Percentiles rank a stretch among this genome's conserved stretches.
Evolutionary conservation across 495 filamentous ascomycete genomes (phyloP).

Genomic region (Lentithecium fluviatile): DNA sequence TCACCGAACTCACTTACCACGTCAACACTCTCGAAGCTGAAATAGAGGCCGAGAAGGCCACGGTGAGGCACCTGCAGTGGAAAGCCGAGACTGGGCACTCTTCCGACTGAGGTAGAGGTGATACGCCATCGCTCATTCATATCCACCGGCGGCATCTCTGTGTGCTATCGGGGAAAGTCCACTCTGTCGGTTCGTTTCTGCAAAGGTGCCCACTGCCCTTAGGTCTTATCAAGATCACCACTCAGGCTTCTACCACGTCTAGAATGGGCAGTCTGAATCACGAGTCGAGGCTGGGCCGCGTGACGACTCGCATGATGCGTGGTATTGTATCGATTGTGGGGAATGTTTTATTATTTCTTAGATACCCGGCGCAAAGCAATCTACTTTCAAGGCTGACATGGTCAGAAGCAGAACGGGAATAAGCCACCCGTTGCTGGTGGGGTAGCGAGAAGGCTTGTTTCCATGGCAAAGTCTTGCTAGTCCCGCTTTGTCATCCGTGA

Average conservation of each 20-base stretch:
- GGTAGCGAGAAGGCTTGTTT: not conserved
- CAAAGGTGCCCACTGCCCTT: too few relatives aligned
- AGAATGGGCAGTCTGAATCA: too few relatives aligned
- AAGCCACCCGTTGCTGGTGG: not conserved
- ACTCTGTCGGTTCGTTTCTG: too few relatives aligned
- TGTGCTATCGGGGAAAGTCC: too few relatives aligned
- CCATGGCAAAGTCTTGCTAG: not conserved
- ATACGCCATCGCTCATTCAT: not conserved
- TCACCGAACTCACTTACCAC: slow-evolving; percentile 52
- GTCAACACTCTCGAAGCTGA: slow-evolving; percentile 53
- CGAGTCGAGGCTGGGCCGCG: too few relatives aligned
- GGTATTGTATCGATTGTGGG: not conserved
- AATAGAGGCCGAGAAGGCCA: slow-evolving; percentile 51
- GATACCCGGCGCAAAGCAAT: not conserved
- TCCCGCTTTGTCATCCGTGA: not conserved
- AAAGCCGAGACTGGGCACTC: slow-evolving; percentile 11
- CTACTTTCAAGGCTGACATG: not conserved
- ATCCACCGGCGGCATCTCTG: not conserved
- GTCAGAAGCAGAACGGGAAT: not conserved
- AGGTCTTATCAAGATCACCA: too few relatives aligned
- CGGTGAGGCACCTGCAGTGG: slow-evolving; percentile 28
- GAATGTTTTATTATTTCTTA: not conserved
- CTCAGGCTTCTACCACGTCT: too few relatives aligned
- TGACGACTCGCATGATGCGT: too few relatives aligned
- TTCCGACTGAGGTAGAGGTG: slow-evolving; percentile 10